Evolutionary conservation across 2,329 filamentous ascomycete genomes (phyloP).

Genomic region (Davidsoniella virescens): DNA sequence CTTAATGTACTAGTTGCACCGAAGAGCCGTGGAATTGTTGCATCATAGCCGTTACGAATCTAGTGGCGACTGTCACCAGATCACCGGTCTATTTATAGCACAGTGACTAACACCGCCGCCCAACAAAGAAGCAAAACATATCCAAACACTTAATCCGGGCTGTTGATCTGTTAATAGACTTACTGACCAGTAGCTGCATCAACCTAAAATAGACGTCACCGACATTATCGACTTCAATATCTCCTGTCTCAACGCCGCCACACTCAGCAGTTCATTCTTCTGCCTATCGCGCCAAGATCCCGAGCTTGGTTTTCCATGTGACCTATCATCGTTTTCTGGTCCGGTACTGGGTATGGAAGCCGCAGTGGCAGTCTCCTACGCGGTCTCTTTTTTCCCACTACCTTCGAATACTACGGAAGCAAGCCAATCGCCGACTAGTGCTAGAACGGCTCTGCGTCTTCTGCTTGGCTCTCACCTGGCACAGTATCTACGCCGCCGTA

Average conservation of each 20-base stretch:
- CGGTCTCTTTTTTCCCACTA: background rate
- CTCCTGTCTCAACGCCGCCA: constrained; percentile 48
- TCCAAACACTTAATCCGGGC: no score
- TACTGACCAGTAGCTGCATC: background rate
- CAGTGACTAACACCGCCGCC: background rate
- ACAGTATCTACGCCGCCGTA: constrained; percentile 49
- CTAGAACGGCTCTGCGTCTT: constrained; percentile 34
- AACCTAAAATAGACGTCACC: constrained; percentile 49
- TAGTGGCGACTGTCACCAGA: background rate
- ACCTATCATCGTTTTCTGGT: constrained; percentile 53
- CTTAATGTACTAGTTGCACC: no score
- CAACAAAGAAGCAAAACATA: no score
- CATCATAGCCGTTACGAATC: no score
- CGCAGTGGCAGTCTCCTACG: background rate
- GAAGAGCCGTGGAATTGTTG: no score
- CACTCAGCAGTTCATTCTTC: constrained; percentile 60
- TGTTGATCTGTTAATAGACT: background rate
- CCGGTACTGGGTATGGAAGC: background rate
- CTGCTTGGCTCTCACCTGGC: constrained; percentile 70
- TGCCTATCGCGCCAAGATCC: constrained; percentile 57
- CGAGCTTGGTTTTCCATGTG: constrained; percentile 62
- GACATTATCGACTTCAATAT: constrained; percentile 75
- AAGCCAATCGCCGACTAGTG: background rate
- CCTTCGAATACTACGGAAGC: background rate
- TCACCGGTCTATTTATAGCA: background rate